Conservation (phyloP, 352 stramenopile genomes). For the Plasmopara viticola region DNA sequence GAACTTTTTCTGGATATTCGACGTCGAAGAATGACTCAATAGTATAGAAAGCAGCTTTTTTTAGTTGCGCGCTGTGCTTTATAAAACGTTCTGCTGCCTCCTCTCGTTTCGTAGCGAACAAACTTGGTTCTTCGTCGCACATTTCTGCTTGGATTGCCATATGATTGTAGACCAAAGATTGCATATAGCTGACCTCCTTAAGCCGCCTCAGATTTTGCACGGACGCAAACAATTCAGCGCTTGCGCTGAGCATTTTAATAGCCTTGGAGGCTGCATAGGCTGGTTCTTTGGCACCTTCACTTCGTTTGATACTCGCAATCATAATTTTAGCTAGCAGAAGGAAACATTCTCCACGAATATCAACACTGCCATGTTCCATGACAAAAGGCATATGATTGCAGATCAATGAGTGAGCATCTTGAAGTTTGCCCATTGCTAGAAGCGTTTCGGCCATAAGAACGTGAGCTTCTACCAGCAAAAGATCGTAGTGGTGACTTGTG, state of each 20-base stretch:
- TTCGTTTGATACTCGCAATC: slow-evolving; percentile 29
- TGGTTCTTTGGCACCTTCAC: slow-evolving; percentile 12
- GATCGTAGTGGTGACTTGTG: slow-evolving; percentile 41
- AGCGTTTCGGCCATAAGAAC: slow-evolving; percentile 58
- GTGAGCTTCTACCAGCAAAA: slow-evolving; percentile 54
- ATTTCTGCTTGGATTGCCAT: slow-evolving; percentile 17
- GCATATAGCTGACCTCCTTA: slow-evolving; percentile 38
- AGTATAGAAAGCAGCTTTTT: slow-evolving; percentile 17
- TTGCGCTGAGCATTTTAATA: slow-evolving; percentile 25
- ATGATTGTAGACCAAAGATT: slow-evolving; percentile 38
- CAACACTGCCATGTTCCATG: slow-evolving; percentile 55
- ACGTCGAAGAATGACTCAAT: slow-evolving; percentile 34
- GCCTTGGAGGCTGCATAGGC: slow-evolving; percentile 7
- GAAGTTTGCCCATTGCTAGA: slow-evolving; percentile 45
- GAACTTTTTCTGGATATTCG: slow-evolving; percentile 23
- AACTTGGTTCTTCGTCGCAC: slow-evolving; percentile 8
- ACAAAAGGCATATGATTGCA: slow-evolving; percentile 56
- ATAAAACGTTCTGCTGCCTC: slow-evolving; percentile 28
- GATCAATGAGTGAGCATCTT: slow-evolving; percentile 41
- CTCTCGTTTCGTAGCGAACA: slow-evolving; percentile 14
- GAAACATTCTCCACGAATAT: slow-evolving; percentile 48
- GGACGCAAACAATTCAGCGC: slow-evolving; percentile 25
- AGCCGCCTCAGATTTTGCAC: slow-evolving; percentile 31
- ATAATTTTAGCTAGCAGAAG: slow-evolving; percentile 50
- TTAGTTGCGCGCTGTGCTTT: slow-evolving; percentile 20